Conservation (phyloP, 2,329 filamentous ascomycete genomes). For the Coniella lustricola region DNA sequence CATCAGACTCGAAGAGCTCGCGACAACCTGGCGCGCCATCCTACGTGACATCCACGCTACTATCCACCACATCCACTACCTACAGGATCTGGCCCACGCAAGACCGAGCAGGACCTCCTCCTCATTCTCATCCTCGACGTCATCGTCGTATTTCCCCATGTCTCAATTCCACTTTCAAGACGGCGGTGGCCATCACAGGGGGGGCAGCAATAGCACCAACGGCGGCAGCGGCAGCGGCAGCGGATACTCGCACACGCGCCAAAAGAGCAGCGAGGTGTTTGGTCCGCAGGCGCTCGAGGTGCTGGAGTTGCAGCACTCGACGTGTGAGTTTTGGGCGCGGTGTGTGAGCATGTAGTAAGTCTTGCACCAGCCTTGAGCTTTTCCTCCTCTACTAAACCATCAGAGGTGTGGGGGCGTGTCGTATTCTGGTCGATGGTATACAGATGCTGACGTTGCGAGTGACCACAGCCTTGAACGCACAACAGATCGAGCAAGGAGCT, state of each 20-base stretch:
- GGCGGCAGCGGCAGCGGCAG: background rate
- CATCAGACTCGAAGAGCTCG: constrained; percentile 12
- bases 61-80: constrained; percentile 10
- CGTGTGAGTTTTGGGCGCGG: constrained; percentile 15
- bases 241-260: constrained; percentile 10
- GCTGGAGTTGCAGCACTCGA: constrained; percentile 14
- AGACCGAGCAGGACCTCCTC: background rate
- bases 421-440: no score
- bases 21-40: constrained; percentile 12
- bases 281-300: constrained; percentile 12
- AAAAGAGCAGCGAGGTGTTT: constrained; percentile 14
- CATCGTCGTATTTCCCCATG: background rate
- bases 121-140: background rate
- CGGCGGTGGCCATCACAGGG: no score
- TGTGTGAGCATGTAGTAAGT: constrained; percentile 14
- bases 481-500: constrained; percentile 8
- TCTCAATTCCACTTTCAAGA: background rate
- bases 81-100: constrained; percentile 6
- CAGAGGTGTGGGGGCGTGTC: no score
- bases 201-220: no score
- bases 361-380: no score
- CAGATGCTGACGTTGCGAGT: background rate
- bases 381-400: no score
- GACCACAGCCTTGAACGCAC: constrained; percentile 6
- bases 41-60: constrained; percentile 8